Base-by-base conservation (phyloP, 192 early-diverging fungal genomes). In the Coemansia sp. region DNA sequence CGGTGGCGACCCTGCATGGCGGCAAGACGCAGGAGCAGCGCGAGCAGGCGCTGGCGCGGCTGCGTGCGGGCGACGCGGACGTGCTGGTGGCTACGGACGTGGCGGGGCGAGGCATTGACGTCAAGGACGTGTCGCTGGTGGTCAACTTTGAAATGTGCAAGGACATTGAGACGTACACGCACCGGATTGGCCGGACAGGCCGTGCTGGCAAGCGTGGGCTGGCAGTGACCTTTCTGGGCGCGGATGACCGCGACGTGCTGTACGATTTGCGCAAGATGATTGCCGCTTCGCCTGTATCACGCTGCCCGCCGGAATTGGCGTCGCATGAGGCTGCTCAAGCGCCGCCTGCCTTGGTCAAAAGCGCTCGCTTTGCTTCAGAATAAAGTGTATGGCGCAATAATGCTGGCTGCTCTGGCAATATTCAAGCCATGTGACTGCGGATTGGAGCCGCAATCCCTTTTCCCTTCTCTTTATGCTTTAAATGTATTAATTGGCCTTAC, bases 131-230 rank as follows among this genome's bases (percentile, higher is more conserved):
- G 15, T 93, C 91, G 4, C 68, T 98, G 44, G 97, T 99, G 5
- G 68, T 99, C 40, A 99, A 99, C 71, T 98, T 85, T 71, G 93
- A 98, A 57, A 99, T 99, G 95, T 88, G 94, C 39, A 97, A 95
- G 71, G 90, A 87, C 54, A 96, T 99, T 75, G 94, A 97, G 85
- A 90, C 91, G 56, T 99, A 99, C 66, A 99, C 94, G 26, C 97
- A 99, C 82, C 84, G 97, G 54, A 98, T 98, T 64, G 97, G 97
- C 58, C 87, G 97, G 60, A 99, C 97, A 1, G 97, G 95, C 52
- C 88, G 97, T 71, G 97, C 95, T n/a, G 97, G 97, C 43, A 83
- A 88, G 50, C 81, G 82, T 12, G 97, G 97, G 38, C 78, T 89
- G 10, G 91, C 97, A 0, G 82, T 98, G 15, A 92, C 97, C 2